Conservation (phyloP, 1,284 basidiomycete species). For the Fistulinella cinereoalba region DNA sequence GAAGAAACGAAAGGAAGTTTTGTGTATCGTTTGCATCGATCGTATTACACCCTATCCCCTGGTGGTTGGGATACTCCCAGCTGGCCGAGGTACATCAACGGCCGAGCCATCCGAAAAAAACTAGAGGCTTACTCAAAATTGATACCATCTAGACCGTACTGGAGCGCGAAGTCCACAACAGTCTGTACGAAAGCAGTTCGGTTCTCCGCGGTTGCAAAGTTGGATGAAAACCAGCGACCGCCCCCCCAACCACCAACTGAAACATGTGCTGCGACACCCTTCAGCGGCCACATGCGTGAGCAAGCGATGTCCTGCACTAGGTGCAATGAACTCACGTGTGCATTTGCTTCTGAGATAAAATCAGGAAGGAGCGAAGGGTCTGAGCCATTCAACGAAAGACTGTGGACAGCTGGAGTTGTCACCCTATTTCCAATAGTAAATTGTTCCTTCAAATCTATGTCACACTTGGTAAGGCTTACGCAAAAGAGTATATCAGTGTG, state of each 20-base stretch:
- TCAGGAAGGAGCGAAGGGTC: constrained; percentile 41
- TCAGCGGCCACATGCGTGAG: not conserved
- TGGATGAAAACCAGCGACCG: constrained; percentile 63
- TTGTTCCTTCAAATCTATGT: not conserved
- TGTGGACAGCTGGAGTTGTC: constrained; percentile 42
- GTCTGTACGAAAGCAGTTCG: constrained; percentile 67
- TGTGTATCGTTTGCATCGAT: constrained; percentile 43
- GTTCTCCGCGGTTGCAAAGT: constrained; percentile 54
- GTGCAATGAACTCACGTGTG: constrained; percentile 32
- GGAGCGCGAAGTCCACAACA: constrained; percentile 52
- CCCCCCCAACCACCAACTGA: constrained; percentile 84
- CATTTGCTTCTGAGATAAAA: constrained; percentile 50
- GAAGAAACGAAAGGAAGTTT: constrained; percentile 37
- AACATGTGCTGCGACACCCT: constrained; percentile 38
- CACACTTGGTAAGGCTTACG: constrained; percentile 1
- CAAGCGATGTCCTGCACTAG: not conserved
- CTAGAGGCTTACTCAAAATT: constrained; percentile 12
- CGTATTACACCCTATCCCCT: constrained; percentile 43
- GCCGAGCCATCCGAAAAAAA: not conserved
- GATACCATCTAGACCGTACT: constrained; percentile 40
- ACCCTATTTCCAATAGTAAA: constrained; percentile 28
- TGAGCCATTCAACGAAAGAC: constrained; percentile 35
- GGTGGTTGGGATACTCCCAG: constrained; percentile 45
- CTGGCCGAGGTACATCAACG: constrained; percentile 1
- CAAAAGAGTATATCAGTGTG: constrained; percentile 45